Base-by-base conservation (phyloP, 1,139 yeast genomes). In the Suhomyces maxii region DNA sequence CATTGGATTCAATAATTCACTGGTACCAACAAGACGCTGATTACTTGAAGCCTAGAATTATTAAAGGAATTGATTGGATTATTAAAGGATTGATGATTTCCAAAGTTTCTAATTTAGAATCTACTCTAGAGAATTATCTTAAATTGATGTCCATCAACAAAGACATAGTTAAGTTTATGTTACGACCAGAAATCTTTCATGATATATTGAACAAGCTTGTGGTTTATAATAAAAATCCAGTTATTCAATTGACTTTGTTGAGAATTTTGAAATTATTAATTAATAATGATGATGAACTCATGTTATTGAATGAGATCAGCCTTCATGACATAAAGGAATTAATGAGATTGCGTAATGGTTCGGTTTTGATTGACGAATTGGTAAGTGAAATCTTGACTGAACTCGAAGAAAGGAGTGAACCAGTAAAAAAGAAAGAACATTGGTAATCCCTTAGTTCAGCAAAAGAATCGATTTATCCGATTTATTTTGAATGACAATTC, bases 1-100 rank as follows among this genome's bases (percentile, higher is more conserved):
- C 88, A 0, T 69, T 83, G 53, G 89, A 84, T 40, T 77, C 89
- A 0, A 68, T 84, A 8, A 51, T 69, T 26, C 64, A 58, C 42
- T 76, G 80, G 80, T 55, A 61, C 39, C 62, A 63, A 38, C 64
- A 62, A 41, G 71, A 71, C 42, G 58, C 64, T 2, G 50, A 45
- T 1, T 50, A 56, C 37, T 56, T 67, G 8, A 55, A 55, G 37
- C 56, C 71, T 14, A 64, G 63, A 12, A 53, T 68, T 4, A 55
- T 67, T 3, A 56, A 54, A 12, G 73, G 76, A 2, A 47, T 58
- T 6, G 60, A 61, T 26, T 70, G 77, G 50, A 54, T 76, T 25
- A 58, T 64, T 8, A 67, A 67, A 7, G 80, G 79, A 2, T 74
- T 76, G 46, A 56, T 73, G 48, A 51, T 75, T 40, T 62, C 68